A percentile compares a stretch with the other conserved stretches of the same genome.
Conservation (phyloP, 75 land plant genomes). For the Selaginella moellendorffii region DNA sequence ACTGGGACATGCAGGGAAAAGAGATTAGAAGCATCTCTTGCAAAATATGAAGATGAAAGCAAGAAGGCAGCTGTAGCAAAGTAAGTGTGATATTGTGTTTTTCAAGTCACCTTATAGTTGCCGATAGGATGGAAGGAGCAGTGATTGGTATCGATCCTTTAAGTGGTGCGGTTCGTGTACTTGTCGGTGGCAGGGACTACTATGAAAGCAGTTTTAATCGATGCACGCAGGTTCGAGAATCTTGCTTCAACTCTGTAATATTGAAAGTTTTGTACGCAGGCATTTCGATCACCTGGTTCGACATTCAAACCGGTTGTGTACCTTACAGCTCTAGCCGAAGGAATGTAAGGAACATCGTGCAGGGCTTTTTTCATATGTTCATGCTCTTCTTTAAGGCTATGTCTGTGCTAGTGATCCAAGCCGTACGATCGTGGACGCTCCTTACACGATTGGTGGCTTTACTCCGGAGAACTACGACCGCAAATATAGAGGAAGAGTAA, state of each 20-base stretch:
- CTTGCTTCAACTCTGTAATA: background rate
- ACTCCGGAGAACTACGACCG: slow-evolving; percentile 31
- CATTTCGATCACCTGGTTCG: slow-evolving; percentile 32
- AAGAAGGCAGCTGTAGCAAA: slow-evolving; percentile 27
- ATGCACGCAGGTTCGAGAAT: slow-evolving; percentile 22
- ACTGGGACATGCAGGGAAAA: slow-evolving; percentile 28
- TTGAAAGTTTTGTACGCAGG: slow-evolving; percentile 10
- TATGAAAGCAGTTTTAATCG: slow-evolving; percentile 31
- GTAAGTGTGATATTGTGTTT: slow-evolving; percentile 9
- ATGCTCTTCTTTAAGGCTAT: background rate
- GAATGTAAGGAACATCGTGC: slow-evolving; percentile 21
- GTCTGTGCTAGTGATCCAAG: slow-evolving; percentile 12
- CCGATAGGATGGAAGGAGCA: slow-evolving; percentile 28
- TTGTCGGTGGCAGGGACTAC: slow-evolving; percentile 40
- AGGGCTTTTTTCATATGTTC: background rate
- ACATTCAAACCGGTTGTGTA: slow-evolving; percentile 39
- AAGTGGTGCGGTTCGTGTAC: slow-evolving; percentile 31
- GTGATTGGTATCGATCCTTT: slow-evolving; percentile 29
- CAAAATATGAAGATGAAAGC: slow-evolving; percentile 19
- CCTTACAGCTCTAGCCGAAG: slow-evolving; percentile 34
- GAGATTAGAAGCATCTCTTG: slow-evolving; percentile 16
- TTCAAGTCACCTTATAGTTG: background rate
- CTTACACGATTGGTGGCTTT: slow-evolving; percentile 23
- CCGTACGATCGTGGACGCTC: slow-evolving; percentile 28
- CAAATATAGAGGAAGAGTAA: slow-evolving; percentile 29